phyloP scores from a whole-genome alignment of 176 grass and related monocot genomes.

The Coix lacrymajobi region DNA sequence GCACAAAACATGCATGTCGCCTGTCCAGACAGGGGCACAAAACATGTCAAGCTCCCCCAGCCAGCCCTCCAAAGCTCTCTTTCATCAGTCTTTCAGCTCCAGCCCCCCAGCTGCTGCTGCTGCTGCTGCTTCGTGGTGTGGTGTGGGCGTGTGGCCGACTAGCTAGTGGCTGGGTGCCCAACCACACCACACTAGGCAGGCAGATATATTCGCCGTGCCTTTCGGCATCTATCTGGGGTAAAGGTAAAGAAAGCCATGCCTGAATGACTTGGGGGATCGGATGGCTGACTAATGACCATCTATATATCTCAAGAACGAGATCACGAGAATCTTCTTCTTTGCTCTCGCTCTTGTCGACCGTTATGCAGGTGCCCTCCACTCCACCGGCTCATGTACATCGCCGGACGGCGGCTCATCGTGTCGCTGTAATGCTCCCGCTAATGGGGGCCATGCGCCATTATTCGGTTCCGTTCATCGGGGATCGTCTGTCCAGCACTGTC shows the following conservation, averaged over 20 bases:
- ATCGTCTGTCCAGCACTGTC: neutral
- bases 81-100: neutral
- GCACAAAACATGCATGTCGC: neutral
- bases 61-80: neutral
- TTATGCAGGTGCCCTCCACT: conserved; percentile 13
- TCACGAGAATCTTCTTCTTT: conserved; percentile 3
- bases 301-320: neutral
- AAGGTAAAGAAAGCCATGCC: neutral
- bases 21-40: neutral
- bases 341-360: neutral
- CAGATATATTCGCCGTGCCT: neutral
- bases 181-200: neutral
- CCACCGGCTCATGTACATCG: neutral
- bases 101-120: neutral
- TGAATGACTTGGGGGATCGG: neutral
- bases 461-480: conserved; percentile 6
- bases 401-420: neutral
- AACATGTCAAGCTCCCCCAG: neutral
- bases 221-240: neutral
- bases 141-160: neutral
- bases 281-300: neutral
- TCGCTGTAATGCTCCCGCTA: neutral
- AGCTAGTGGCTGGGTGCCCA: neutral
- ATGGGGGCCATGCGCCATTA: neutral
- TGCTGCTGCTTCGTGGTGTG: too few species aligned